These are phyloP conservation scores for Zymoseptoria passerinii DNA, from an alignment of 2,329 filamentous ascomycete genomes.

Conservation along the genomic window DNA sequence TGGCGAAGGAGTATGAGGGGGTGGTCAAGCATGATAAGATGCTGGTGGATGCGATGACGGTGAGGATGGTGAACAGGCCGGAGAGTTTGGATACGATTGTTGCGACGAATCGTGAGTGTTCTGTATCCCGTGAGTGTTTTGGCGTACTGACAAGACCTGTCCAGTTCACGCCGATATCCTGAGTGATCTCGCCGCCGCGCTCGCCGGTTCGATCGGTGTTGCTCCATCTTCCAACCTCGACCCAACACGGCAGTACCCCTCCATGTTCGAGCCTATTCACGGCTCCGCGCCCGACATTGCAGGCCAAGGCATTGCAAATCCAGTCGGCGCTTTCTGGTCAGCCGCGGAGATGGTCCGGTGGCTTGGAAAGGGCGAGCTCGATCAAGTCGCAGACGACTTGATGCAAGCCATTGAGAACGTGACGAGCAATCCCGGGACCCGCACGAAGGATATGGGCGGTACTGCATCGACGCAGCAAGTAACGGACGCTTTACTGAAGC, in stretches of 20 bases:
- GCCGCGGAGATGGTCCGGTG: constrained; percentile 60
- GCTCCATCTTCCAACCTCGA: constrained; percentile 64
- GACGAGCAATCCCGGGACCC: constrained; percentile 42
- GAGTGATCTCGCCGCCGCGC: constrained; percentile 60
- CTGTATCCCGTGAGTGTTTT: not conserved
- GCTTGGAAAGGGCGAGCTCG: constrained; percentile 45
- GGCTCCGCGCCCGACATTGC: constrained; percentile 45
- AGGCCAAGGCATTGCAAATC: constrained; percentile 55
- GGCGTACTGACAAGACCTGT: constrained; percentile 2
- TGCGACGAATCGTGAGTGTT: constrained; percentile 42
- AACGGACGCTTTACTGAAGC: constrained; percentile 48
- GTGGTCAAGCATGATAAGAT: constrained; percentile 41
- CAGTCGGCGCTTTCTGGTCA: constrained; percentile 61
- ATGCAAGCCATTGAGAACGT: constrained; percentile 56
- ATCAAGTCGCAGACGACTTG: constrained; percentile 48
- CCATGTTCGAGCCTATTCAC: constrained; percentile 56
- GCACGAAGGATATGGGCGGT: constrained; percentile 55
- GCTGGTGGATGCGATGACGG: constrained; percentile 44
- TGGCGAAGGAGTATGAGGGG: constrained; percentile 39
- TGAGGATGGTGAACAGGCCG: constrained; percentile 41
- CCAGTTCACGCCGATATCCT: constrained; percentile 37
- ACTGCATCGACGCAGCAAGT: constrained; percentile 49
- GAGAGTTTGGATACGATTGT: constrained; percentile 41
- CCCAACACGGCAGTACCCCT: constrained; percentile 51
- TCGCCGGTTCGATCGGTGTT: constrained; percentile 64